phyloP scores from a whole-genome alignment of 306 rosid genomes.

The Quercus variabilis region DNA sequence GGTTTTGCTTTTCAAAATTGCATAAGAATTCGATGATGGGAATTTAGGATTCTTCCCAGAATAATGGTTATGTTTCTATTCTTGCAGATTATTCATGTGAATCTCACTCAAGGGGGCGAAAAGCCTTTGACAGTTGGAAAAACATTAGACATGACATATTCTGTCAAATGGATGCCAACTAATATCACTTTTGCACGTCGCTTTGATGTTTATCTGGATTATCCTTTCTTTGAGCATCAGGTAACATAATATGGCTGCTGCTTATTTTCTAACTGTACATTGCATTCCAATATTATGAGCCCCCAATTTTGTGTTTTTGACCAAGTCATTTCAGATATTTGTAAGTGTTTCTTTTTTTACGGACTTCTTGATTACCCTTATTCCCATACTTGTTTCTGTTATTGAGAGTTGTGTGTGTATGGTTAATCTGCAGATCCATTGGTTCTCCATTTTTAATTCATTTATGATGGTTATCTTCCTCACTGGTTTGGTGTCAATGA shows the following conservation, averaged over 20 bases:
- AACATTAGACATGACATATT: constrained; percentile 74
- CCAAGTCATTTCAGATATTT: background rate
- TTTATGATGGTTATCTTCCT: constrained; percentile 99
- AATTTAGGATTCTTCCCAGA: constrained; percentile 21
- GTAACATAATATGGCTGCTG: constrained; percentile 33
- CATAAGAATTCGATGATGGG: constrained; percentile 4
- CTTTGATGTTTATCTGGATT: constrained; percentile 92
- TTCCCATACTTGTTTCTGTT: constrained; percentile 5
- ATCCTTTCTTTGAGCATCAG: constrained; percentile 99
- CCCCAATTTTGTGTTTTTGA: constrained; percentile 10
- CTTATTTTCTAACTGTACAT: background rate
- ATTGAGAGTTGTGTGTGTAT: constrained; percentile 22
- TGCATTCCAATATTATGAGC: background rate
- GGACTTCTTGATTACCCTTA: constrained; percentile 12
- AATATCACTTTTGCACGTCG: constrained; percentile 83
- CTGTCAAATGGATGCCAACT: constrained; percentile 81
- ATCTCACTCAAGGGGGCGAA: constrained; percentile 78
- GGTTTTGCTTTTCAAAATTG: constrained; percentile 44
- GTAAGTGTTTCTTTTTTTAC: background rate
- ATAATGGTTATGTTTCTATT: constrained; percentile 14
- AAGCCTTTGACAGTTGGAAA: constrained; percentile 69
- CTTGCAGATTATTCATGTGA: constrained; percentile 89
- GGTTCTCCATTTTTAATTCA: constrained; percentile 98
- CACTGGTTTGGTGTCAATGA: constrained; percentile 99
- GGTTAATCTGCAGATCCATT: constrained; percentile 72